These are phyloP conservation scores for Fragaria ananassa DNA, from an alignment of 306 rosid species.

Conservation along the genomic window DNA sequence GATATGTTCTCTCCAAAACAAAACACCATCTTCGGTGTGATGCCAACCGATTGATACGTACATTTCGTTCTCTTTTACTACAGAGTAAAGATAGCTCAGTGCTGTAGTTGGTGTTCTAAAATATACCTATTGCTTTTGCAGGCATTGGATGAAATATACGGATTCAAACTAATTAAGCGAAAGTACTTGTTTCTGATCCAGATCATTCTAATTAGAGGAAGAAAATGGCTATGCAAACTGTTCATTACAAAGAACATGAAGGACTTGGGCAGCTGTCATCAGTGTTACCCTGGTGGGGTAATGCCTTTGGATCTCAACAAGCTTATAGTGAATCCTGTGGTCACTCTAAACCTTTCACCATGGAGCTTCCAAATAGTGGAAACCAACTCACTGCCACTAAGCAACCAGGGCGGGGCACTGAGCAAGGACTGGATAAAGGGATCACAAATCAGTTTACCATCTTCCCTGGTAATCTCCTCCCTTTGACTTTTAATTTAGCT, in stretches of 20 bases:
- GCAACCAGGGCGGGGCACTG: slow-evolving; percentile 45
- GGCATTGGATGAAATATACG: slow-evolving; percentile 23
- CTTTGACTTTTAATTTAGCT: slow-evolving; percentile 7
- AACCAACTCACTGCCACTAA: slow-evolving; percentile 49
- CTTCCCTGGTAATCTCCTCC: slow-evolving; percentile 58
- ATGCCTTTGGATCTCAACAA: slow-evolving; percentile 52
- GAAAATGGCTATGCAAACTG: slow-evolving; percentile 64
- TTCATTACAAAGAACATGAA: slow-evolving; percentile 65
- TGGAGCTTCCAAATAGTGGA: slow-evolving; percentile 43
- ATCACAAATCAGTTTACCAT: slow-evolving; percentile 59
- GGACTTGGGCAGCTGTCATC: slow-evolving; percentile 59
- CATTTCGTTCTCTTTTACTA: not conserved
- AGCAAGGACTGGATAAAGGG: slow-evolving; percentile 52
- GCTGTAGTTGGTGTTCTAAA: not conserved
- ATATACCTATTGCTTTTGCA: slow-evolving; percentile 19
- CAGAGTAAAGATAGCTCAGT: not conserved
- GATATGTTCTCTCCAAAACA: not conserved
- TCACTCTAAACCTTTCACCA: slow-evolving; percentile 56
- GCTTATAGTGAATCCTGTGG: slow-evolving; percentile 57
- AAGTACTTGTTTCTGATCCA: slow-evolving; percentile 1
- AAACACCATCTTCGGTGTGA: not conserved
- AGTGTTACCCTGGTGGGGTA: slow-evolving; percentile 64
- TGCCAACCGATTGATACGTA: not conserved
- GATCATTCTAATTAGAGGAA: slow-evolving; percentile 23
- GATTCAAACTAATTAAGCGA: not conserved